Conservation (phyloP, 495 filamentous ascomycete genomes). For the Podospora anserina region DNA sequence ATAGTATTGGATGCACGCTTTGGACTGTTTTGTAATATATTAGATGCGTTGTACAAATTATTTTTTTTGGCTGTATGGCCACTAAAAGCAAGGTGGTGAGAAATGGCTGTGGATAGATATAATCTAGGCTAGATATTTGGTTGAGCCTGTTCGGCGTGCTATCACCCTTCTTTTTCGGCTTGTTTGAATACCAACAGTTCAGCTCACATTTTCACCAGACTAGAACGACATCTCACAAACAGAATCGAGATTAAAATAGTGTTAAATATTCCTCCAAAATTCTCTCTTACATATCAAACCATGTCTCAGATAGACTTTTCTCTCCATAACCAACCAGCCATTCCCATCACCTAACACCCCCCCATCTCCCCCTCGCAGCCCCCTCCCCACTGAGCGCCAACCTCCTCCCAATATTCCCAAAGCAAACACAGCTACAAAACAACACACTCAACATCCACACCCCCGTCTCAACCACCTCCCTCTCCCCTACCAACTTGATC, state of each 20-base stretch:
- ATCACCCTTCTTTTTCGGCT: too few species aligned
- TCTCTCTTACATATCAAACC: not conserved
- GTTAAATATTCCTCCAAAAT: not conserved
- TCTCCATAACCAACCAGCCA: not conserved
- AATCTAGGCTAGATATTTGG: too few species aligned
- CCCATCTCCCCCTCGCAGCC: conserved; percentile 38
- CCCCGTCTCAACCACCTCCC: conserved; percentile 72
- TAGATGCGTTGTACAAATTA: not conserved
- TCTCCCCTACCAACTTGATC: conserved; percentile 19
- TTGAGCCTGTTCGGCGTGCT: too few species aligned
- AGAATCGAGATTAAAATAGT: not conserved
- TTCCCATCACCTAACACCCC: conserved; percentile 29
- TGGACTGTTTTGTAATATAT: too few species aligned
- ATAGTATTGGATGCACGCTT: not conserved
- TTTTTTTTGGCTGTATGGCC: too few species aligned
- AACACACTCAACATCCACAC: conserved; percentile 90
- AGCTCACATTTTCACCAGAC: not conserved
- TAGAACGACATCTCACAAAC: not conserved
- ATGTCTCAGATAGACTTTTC: not conserved
- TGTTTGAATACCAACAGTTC: too few species aligned
- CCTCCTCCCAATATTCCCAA: conserved; percentile 89
- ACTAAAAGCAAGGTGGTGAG: too few species aligned
- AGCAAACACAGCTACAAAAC: conserved; percentile 91
- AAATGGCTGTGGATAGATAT: too few species aligned
- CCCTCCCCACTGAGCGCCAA: conserved; percentile 54